A percentile compares a stretch with the other conserved stretches of the same genome.
Conservation (phyloP, 768 basidiomycete species). For the Mycena alexandri region DNA sequence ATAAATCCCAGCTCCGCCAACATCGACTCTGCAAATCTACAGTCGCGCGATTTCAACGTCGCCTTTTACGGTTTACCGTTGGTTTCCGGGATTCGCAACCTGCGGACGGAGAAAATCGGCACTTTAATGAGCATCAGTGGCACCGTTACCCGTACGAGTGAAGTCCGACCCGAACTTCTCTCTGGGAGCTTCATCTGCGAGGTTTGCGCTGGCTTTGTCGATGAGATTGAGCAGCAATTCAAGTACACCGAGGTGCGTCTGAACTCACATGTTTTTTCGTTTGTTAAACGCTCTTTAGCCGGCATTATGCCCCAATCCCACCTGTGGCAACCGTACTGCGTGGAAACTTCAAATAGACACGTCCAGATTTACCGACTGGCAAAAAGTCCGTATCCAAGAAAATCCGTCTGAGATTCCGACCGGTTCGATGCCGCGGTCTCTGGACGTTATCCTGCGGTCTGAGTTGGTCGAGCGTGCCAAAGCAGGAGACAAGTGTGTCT, state of each 20-base stretch:
- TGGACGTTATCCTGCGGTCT: constrained; percentile 94
- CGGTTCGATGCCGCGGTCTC: constrained; percentile 96
- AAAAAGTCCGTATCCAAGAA: constrained; percentile 98
- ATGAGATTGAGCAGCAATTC: constrained; percentile 98
- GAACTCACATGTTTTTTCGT: constrained; percentile 3
- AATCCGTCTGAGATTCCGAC: constrained; percentile 99
- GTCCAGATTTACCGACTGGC: constrained; percentile 99
- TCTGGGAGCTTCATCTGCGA: constrained; percentile 95
- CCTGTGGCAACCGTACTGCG: constrained; percentile 88
- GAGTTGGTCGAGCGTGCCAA: constrained; percentile 99
- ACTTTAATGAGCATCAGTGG: constrained; percentile 95
- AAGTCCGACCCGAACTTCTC: constrained; percentile 95
- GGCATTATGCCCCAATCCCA: constrained; percentile 92
- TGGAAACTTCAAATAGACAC: constrained; percentile 98
- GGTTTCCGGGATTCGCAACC: constrained; percentile 93
- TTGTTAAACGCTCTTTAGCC: constrained; percentile 66
- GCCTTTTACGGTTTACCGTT: constrained; percentile 96
- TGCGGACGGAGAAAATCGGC: constrained; percentile 94
- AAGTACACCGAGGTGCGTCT: constrained; percentile 93
- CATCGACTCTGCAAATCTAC: constrained; percentile 88
- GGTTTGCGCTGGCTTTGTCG: constrained; percentile 85
- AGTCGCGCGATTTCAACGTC: constrained; percentile 93
- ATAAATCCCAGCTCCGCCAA: constrained; percentile 91
- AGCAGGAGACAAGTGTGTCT: constrained; percentile 98
- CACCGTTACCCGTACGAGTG: constrained; percentile 96